phyloP scores from a whole-genome alignment of 495 filamentous ascomycete genomes.

The Penicillium lagena region DNA sequence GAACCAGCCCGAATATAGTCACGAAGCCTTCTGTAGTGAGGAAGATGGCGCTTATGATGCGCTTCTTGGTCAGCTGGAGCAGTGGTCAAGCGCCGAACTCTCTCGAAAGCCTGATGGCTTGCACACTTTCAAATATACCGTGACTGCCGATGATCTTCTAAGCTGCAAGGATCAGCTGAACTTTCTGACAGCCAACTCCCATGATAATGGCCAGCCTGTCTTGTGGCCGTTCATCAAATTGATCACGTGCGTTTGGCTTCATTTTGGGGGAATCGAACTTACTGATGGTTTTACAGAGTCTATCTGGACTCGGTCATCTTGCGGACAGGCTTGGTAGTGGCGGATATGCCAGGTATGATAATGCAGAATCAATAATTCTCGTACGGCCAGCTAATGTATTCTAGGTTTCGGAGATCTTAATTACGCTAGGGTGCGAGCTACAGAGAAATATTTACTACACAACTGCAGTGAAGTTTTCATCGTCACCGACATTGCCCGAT shows the following conservation, averaged over 20 bases:
- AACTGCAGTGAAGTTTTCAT: constrained; percentile 26
- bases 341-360: constrained; percentile 28
- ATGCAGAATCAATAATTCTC: neutral
- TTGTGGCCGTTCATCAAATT: constrained; percentile 31
- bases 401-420: constrained; percentile 20
- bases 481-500: constrained; percentile 16
- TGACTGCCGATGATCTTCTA: constrained; percentile 5
- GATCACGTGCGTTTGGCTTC: constrained; percentile 14
- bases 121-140: constrained; percentile 2
- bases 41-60: neutral
- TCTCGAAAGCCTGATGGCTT: constrained; percentile 9
- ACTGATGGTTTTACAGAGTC: constrained; percentile 16
- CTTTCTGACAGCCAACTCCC: constrained; percentile 4
- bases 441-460: constrained; percentile 21
- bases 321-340: constrained; percentile 20
- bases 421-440: constrained; percentile 18
- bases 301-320: constrained; percentile 23
- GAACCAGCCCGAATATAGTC: constrained; percentile 5
- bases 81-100: constrained; percentile 9
- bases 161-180: constrained; percentile 16
- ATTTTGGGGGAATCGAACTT: neutral
- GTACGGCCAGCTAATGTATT: neutral
- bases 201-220: constrained; percentile 2
- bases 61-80: constrained; percentile 7
- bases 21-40: constrained; percentile 14